Evolutionary conservation across 306 rosid genomes (phyloP), one percentile per base, ranked within the genome.

Genomic region (Nissolia schottii): DNA sequence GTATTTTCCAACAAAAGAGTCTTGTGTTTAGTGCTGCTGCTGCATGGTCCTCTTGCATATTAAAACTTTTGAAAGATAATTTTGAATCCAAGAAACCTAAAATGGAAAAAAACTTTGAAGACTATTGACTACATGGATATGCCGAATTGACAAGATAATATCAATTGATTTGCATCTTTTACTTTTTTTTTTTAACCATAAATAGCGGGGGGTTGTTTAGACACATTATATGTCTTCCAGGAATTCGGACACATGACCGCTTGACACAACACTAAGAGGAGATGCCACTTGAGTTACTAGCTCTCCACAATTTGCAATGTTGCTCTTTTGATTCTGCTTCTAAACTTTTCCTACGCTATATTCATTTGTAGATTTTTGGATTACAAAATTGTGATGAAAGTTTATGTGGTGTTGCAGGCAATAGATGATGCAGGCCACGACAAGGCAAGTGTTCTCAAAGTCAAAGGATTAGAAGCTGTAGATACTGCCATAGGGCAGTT

Each of bases 391-490:
- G 34, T 10, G 66, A 79, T 35, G 38, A 11, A 48, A 7, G 38
- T 62, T 75, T 43, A 16, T 41, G 55, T 84, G 75, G 59, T 73
- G 32, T 68, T 84, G 82, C 84, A 94, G 99, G 97, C 97, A 69
- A 91, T 94, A 61, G 97, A 94, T 68, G 99, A 94, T 76, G 99
- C 96, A 14, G 99, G 99, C 2, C 97, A 94, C 2, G 99, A 94
- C 77, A 94, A 89, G 82, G 95, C 93, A 20, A 89, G 85, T 48
- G 24, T 91, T 64, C 90, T 89, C 80, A 94, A 94, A 79, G 90
- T 91, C 32, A 89, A 85, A 82, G 97, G 73, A 66, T 74, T 91
- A 74, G 97, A 91, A 80, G 97, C 97, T 46, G 97, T 91, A 8
- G 99, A 91, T 81, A 83, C 73, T 57, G 92, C 95, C 3, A 54